Conservation (phyloP, 1,284 basidiomycete species). For the Mycosarcoma mackinlayi region DNA sequence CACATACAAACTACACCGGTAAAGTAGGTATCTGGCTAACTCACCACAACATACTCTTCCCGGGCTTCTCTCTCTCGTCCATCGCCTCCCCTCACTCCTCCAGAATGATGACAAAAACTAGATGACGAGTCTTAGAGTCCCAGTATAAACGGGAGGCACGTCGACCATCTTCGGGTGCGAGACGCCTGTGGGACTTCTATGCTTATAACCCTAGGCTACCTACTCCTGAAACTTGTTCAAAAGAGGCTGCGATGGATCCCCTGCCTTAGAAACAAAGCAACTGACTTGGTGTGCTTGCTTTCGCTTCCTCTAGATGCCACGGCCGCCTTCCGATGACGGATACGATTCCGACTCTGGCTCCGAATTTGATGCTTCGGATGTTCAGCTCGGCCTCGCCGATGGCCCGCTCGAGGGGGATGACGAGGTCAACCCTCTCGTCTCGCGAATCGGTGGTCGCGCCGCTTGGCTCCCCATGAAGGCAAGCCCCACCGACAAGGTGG, state of each 20-base stretch:
- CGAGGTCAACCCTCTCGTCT: conserved; percentile 65
- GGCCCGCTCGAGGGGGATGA: conserved; percentile 61
- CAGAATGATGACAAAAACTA: conserved; percentile 57
- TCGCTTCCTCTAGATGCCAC: conserved; percentile 40
- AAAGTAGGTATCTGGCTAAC: conserved; percentile 27
- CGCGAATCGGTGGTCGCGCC: conserved; percentile 62
- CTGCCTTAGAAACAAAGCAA: background rate
- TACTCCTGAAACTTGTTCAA: conserved; percentile 47
- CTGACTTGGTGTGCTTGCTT: conserved; percentile 10
- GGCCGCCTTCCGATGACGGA: conserved; percentile 49
- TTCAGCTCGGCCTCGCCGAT: conserved; percentile 64
- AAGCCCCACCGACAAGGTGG: conserved; percentile 35
- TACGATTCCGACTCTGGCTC: conserved; percentile 60
- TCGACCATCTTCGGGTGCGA: conserved; percentile 31
- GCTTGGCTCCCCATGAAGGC: conserved; percentile 61
- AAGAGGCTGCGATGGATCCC: background rate
- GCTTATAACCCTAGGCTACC: conserved; percentile 64
- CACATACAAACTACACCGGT: conserved; percentile 7
- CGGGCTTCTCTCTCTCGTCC: background rate
- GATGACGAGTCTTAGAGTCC: conserved; percentile 65
- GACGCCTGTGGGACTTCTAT: conserved; percentile 45
- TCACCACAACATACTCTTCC: background rate
- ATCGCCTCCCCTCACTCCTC: background rate
- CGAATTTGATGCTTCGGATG: conserved; percentile 52
- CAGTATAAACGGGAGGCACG: conserved; percentile 46